A percentile compares a stretch with the other conserved stretches of the same genome.
These are phyloP conservation scores for Coemansia sp. DNA, from an alignment of 192 early-diverging fungal species.

Conservation along the genomic window DNA sequence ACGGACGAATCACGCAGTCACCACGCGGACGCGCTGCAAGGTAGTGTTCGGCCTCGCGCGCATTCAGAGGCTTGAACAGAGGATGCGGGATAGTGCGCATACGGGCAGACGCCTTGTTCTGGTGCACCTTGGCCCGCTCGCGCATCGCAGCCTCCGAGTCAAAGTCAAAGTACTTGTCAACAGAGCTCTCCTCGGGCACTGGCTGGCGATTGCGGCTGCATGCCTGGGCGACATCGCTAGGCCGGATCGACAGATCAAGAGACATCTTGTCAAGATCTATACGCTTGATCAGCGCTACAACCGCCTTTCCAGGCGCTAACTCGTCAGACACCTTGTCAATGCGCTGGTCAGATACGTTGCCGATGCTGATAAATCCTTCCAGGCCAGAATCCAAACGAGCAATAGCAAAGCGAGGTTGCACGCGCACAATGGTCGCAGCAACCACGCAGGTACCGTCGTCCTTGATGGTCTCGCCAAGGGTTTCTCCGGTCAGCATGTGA, in stretches of 20 bases:
- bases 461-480: conserved; percentile 61
- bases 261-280: conserved; percentile 76
- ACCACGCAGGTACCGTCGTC: conserved; percentile 66
- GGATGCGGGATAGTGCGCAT: conserved; percentile 80
- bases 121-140: conserved; percentile 39
- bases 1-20: conserved; percentile 85
- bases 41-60: conserved; percentile 71
- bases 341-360: conserved; percentile 60
- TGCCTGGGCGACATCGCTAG: conserved; percentile 56
- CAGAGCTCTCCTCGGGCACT: conserved; percentile 26
- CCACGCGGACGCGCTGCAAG: conserved; percentile 68
- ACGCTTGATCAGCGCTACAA: conserved; percentile 75
- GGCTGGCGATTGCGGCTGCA: conserved; percentile 46
- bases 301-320: conserved; percentile 65
- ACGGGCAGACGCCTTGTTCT: conserved; percentile 34
- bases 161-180: conserved; percentile 66
- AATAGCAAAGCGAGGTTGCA: conserved; percentile 74
- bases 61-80: conserved; percentile 73
- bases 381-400: conserved; percentile 75
- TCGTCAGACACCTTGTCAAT: conserved; percentile 61
- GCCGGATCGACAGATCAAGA: conserved; percentile 73
- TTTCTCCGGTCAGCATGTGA: conserved; percentile 85
- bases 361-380: conserved; percentile 78
- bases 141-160: conserved; percentile 45
- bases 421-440: conserved; percentile 65